Evolutionary conservation across 495 filamentous ascomycete species (phyloP), one percentile per base, ranked within the genome.

Genomic region (Hamigera avellanea): DNA sequence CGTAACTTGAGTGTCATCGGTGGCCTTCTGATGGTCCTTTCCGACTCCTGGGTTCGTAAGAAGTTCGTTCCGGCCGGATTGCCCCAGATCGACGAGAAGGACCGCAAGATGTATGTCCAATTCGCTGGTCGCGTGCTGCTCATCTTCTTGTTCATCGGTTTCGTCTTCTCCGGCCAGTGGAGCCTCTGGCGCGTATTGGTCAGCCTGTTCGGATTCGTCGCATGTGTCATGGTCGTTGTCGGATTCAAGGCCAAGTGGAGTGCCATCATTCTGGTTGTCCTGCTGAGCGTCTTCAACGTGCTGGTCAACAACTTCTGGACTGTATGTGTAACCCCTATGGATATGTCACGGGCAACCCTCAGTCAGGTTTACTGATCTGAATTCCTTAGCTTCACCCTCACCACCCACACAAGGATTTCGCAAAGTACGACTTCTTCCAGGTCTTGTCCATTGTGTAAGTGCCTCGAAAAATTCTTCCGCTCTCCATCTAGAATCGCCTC

Each of bases 271-370:
- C 66, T 98, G 35, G 91, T 98, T 19, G 74, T 96, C 35, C 83
- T 98, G 52, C 62, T 98, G 56, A 94, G 86, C 64, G 71, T 95
- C 37, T 96, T 98, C 70, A 98, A 98, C 57, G 54, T 96, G 21
- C 47, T 95, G 46, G 93, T 98, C 38, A 98, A 98, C 76, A 98
- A 98, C 73, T 98, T 95, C 78, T 98, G 91, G 91, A 96, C 89
- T 57, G 89, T 96, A 70, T 70, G 84, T 74, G 48, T 33, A 17
- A 17, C n/a, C 33, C 33, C 16, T 36, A 3, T 36, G 25, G 23
- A 2, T 32, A 3, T 2, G 16, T 32, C 16, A 13, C 27, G 5
- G n/a, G 10, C 41, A 19, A 14, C 15, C 6, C 27, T 25, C 32
- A 39, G 27, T 30, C 43, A n/a, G 10, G 5, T 13, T n/a, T 17